Percentiles rank a stretch among this genome's conserved stretches.
These are phyloP conservation scores for Ophiosphaerella narmari DNA, from an alignment of 2,329 filamentous ascomycete species.

Conservation along the genomic window DNA sequence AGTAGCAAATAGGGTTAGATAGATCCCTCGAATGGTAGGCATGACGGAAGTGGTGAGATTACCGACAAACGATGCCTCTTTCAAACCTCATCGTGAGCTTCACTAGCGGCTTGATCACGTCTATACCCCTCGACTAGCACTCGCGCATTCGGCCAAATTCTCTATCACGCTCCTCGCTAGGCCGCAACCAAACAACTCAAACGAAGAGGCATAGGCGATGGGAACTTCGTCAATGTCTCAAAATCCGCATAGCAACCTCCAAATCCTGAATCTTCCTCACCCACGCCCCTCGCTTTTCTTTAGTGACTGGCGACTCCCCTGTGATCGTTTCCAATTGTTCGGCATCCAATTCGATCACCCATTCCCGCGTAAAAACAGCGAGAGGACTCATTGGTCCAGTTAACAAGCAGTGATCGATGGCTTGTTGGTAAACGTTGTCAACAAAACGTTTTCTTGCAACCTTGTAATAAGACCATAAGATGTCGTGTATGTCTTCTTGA, in stretches of 20 bases:
- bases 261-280: too few species aligned
- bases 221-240: not conserved
- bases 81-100: too few species aligned
- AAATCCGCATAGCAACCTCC: too few species aligned
- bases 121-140: too few species aligned
- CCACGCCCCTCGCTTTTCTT: too few species aligned
- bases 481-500: conserved; percentile 4
- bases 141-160: too few species aligned
- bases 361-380: not conserved
- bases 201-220: not conserved
- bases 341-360: not conserved
- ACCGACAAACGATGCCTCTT: too few species aligned
- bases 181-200: not conserved
- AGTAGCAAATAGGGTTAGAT: too few species aligned
- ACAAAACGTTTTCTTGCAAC: conserved; percentile 3
- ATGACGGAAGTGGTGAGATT: too few species aligned
- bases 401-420: not conserved
- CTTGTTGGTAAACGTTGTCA: conserved; percentile 1
- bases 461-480: conserved; percentile 2
- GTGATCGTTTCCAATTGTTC: conserved; percentile 2
- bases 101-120: too few species aligned
- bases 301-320: not conserved
- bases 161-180: too few species aligned
- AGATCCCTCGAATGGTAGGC: too few species aligned
- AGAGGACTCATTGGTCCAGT: not conserved